Evolutionary conservation across 1,139 yeast genomes (phyloP), one percentile per base, ranked within the genome.

Genomic region (Candida buenavistaensis): DNA sequence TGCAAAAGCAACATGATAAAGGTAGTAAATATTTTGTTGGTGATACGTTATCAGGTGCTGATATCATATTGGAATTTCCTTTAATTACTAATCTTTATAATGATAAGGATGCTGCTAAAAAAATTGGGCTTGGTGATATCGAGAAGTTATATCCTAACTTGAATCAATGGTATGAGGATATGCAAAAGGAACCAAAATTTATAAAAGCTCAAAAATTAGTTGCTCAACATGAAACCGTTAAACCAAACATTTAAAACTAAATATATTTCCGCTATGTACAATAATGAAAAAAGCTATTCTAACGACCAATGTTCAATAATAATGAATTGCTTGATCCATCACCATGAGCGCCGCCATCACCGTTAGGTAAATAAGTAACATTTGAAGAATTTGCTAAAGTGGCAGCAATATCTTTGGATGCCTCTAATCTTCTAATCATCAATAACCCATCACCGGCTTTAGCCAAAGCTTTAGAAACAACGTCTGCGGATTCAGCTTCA

Each of bases 401-500:
- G 36, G 73, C 68, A 6, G 99, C 98, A 60, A 94, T 92, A 46
- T 89, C 97, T 68, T 87, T 89, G 26, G 96, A 86, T 2, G 98
- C 97, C 59, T 94, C 98, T 52, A 94, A 80, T 67, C 97, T 78
- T 75, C 98, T 81, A 54, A 92, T 89, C 75, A 87, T 77, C 59
- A 94, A 73, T 51, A 94, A 74, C 48, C 98, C 98, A 56, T 94
- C 97, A 59, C 98, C 98, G 22, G 96, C 92, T 68, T 89, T 89
- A 35, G 82, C 80, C 51, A 94, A 76, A 3, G 98, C 97, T 64
- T 82, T 88, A 31, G 97, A 88, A 46, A 94, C 95, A 41, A 83
- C 81, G 44, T 92, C 98, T 6, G 97, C 99, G 38, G 96, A 88
- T 63, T 94, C 98, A 28, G 98, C 98, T 66, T 94, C 99, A 64